A percentile compares a stretch with the other conserved stretches of the same genome.
These are phyloP conservation scores for Debaryomyces singareniensis DNA, from an alignment of 1,139 yeast species.

Conservation along the genomic window DNA sequence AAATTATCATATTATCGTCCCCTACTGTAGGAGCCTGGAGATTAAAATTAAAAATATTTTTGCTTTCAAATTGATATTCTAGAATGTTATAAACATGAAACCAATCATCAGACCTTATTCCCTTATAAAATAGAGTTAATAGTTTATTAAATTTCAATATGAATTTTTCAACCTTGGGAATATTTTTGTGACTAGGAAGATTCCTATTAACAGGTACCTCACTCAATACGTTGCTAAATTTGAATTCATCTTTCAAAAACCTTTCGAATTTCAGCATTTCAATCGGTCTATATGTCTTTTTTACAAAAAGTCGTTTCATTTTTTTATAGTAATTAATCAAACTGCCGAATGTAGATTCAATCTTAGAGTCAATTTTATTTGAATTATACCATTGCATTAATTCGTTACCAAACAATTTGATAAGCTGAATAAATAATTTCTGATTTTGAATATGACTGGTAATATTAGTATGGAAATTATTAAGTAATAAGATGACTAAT, in stretches of 20 bases:
- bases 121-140: slow-evolving; percentile 52
- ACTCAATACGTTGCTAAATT: slow-evolving; percentile 34
- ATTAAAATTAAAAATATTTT: slow-evolving; percentile 56
- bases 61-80: slow-evolving; percentile 53
- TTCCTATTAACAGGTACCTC: slow-evolving; percentile 46
- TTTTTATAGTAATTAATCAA: slow-evolving; percentile 59
- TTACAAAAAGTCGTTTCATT: slow-evolving; percentile 67
- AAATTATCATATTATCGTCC: slow-evolving; percentile 56
- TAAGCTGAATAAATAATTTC: slow-evolving; percentile 55
- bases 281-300: slow-evolving; percentile 70
- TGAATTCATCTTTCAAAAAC: slow-evolving; percentile 31
- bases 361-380: slow-evolving; percentile 31
- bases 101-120: slow-evolving; percentile 74
- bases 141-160: slow-evolving; percentile 61
- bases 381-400: slow-evolving; percentile 65
- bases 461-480: slow-evolving; percentile 71
- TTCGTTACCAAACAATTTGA: slow-evolving; percentile 66
- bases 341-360: slow-evolving; percentile 41
- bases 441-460: slow-evolving; percentile 62
- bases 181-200: slow-evolving; percentile 41
- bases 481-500: slow-evolving; percentile 64
- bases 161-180: slow-evolving; percentile 46
- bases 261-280: slow-evolving; percentile 36
- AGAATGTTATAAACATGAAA: slow-evolving; percentile 64
- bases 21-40: slow-evolving; percentile 32